These are phyloP conservation scores for Talaromyces sp. DNA, from an alignment of 2,329 filamentous ascomycete species.

Conservation along the genomic window DNA sequence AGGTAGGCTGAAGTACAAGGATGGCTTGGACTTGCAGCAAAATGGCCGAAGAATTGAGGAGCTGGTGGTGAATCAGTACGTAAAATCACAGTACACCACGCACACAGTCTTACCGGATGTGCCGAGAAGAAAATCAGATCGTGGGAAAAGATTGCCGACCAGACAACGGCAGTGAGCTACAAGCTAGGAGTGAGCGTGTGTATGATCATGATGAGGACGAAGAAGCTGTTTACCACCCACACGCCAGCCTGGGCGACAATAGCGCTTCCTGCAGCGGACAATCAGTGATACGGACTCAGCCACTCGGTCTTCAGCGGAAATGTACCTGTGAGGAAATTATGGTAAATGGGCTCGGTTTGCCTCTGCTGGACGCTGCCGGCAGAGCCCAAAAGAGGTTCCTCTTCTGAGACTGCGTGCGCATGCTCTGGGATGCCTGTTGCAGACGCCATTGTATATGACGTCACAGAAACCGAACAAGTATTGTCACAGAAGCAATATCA, in stretches of 20 bases:
- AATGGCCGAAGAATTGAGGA: constrained; percentile 59
- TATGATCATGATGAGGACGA: not conserved
- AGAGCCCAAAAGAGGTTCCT: constrained; percentile 65
- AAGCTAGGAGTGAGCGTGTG: not conserved
- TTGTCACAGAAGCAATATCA: not conserved
- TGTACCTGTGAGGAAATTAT: constrained; percentile 71
- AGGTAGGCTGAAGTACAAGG: constrained; percentile 81
- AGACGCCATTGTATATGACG: constrained; percentile 1
- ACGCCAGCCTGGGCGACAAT: constrained; percentile 73
- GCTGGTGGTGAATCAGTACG: constrained; percentile 22
- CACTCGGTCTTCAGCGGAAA: constrained; percentile 6
- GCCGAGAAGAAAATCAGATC: constrained; percentile 77
- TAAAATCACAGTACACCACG: not conserved
- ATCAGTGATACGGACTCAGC: not conserved
- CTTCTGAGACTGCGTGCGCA: constrained; percentile 37
- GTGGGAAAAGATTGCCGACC: constrained; percentile 67
- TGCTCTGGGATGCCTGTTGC: constrained; percentile 1
- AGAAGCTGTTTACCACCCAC: constrained; percentile 52
- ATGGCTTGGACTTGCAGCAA: constrained; percentile 73
- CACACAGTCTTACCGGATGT: constrained; percentile 67
- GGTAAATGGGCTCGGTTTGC: constrained; percentile 41
- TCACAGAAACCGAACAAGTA: not conserved
- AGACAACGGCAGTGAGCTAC: constrained; percentile 67
- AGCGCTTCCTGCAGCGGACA: constrained; percentile 61
- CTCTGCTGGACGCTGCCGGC: constrained; percentile 69